These are phyloP conservation scores for Gossypium raimondii DNA, from an alignment of 345 rosid species.

Conservation along the genomic window DNA sequence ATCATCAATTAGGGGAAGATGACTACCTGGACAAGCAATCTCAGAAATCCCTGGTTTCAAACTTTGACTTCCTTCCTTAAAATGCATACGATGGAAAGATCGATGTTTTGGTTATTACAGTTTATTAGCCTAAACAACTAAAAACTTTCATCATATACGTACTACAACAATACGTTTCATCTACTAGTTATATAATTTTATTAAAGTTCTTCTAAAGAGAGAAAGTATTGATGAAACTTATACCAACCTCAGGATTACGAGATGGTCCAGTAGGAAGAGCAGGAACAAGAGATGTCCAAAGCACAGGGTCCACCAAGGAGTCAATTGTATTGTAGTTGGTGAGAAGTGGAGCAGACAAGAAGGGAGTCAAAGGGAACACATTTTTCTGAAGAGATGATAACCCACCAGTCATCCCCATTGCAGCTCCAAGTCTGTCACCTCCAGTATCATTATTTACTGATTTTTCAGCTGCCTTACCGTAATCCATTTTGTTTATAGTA, in stretches of 20 bases:
- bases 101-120: not conserved
- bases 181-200: not conserved
- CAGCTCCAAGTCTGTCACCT: slow-evolving; percentile 49
- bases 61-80: not conserved
- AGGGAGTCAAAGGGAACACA: slow-evolving; percentile 67
- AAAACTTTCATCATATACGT: not conserved
- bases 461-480: slow-evolving; percentile 74
- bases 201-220: slow-evolving; percentile 9
- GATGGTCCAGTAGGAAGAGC: slow-evolving; percentile 65
- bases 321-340: slow-evolving; percentile 73
- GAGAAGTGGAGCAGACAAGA: slow-evolving; percentile 77
- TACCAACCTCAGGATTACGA: slow-evolving; percentile 64
- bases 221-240: not conserved
- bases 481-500: slow-evolving; percentile 61
- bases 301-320: slow-evolving; percentile 71
- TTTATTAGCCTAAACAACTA: not conserved
- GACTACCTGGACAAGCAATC: not conserved
- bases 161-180: not conserved
- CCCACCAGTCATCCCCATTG: slow-evolving; percentile 56
- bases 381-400: slow-evolving; percentile 76
- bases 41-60: not conserved
- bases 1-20: not conserved
- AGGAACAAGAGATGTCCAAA: slow-evolving; percentile 75
- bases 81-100: not conserved
- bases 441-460: slow-evolving; percentile 44